Evolutionary conservation across 164 flowering plant species (phyloP).

Genomic region (Sextonia rubra): DNA sequence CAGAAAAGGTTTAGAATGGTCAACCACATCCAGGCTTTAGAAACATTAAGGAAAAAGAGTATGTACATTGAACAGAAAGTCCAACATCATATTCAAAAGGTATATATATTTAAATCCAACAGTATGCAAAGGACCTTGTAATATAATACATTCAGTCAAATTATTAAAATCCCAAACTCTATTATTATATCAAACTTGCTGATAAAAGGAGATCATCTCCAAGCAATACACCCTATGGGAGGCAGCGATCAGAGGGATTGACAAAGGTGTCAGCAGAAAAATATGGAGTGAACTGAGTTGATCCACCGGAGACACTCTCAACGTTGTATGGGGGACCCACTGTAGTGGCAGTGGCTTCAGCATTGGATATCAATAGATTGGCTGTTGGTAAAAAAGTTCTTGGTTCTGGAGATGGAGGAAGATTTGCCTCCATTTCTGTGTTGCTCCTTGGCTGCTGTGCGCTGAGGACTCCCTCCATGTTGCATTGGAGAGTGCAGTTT

Average conservation of each 20-base stretch:
- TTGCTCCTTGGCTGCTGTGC: not conserved
- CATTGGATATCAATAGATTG: conserved; percentile 1
- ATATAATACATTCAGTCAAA: not conserved
- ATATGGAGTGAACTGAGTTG: conserved; percentile 6
- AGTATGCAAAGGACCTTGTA: not conserved
- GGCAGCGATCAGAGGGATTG: not conserved
- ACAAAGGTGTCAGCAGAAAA: not conserved
- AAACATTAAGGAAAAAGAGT: too few species aligned
- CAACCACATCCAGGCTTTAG: too few species aligned
- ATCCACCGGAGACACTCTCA: conserved; percentile 1
- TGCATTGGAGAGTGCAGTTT: not conserved
- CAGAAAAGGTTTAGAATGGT: too few species aligned
- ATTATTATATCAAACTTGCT: not conserved
- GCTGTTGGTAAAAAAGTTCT: not conserved
- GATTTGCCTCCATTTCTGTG: not conserved
- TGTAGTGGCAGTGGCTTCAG: conserved; percentile 1
- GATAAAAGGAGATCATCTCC: not conserved
- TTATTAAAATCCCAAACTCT: not conserved
- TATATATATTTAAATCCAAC: not conserved
- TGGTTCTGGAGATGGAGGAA: conserved; percentile 4
- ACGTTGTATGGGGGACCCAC: conserved; percentile 2
- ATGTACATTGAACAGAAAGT: not conserved
- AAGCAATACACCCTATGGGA: not conserved
- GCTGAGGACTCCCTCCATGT: not conserved
- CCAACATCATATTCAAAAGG: not conserved